Conservation (phyloP, 2,329 filamentous ascomycete genomes). For the Hymenoscyphus linearis region DNA sequence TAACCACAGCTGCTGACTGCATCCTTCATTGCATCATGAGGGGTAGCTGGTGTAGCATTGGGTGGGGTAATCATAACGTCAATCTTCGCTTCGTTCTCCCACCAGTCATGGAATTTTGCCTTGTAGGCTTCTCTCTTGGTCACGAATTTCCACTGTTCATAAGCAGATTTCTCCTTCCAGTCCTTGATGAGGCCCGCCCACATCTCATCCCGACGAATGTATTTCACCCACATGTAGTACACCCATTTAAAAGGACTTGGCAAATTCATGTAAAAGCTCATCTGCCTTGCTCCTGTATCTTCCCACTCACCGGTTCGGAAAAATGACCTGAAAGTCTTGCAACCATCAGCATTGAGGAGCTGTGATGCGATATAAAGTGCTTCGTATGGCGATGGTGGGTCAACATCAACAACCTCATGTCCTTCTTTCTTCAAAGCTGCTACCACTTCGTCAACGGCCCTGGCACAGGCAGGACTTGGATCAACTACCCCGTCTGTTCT, state of each 20-base stretch:
- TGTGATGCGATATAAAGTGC: constrained; percentile 72
- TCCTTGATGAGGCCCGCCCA: constrained; percentile 74
- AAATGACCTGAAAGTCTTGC: constrained; percentile 71
- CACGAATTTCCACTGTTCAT: constrained; percentile 79
- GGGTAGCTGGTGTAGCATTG: constrained; percentile 85
- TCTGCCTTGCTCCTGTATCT: constrained; percentile 70
- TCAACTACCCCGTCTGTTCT: constrained; percentile 78
- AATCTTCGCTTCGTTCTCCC: constrained; percentile 64
- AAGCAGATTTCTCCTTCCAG: constrained; percentile 69
- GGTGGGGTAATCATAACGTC: constrained; percentile 81
- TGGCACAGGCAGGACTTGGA: constrained; percentile 75
- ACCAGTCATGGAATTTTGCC: constrained; percentile 77
- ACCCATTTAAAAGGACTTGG: constrained; percentile 71
- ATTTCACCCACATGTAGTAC: constrained; percentile 88
- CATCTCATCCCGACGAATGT: constrained; percentile 66
- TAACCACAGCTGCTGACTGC: constrained; percentile 85
- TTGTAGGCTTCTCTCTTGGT: constrained; percentile 72
- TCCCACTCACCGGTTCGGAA: constrained; percentile 74
- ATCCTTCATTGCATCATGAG: constrained; percentile 80
- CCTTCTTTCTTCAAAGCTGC: constrained; percentile 64
- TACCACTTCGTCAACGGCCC: constrained; percentile 68
- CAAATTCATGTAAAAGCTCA: constrained; percentile 68
- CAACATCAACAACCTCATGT: constrained; percentile 66
- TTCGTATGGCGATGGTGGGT: constrained; percentile 66
- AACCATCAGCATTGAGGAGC: constrained; percentile 80